Base-by-base conservation (phyloP, 2,329 filamentous ascomycete species). In the Mycosphaerella sp. region DNA sequence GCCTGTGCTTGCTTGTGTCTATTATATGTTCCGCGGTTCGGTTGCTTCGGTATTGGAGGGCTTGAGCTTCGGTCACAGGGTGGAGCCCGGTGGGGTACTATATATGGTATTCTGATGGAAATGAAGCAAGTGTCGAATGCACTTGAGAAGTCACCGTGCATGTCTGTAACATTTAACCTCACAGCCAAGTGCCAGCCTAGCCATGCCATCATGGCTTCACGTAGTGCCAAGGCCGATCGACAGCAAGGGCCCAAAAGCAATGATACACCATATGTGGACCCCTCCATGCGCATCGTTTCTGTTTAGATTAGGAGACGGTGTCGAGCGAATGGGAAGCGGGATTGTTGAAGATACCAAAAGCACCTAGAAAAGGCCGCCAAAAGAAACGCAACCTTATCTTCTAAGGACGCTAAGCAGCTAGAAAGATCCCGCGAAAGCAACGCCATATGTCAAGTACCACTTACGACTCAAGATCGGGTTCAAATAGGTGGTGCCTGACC, bases 131-230 rank as follows among this genome's bases (percentile, higher is more conserved):
- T 26, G 26, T 29, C 26, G 4, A 29, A 7, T 29, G 6, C 26
- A 6, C 26, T 29, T 29, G 26, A 29, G 3, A 17, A 42, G 40
- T 42, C 34, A 10, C 14, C 29, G 10, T 34, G 44, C 29, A 34
- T 10, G 44, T 31, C 23, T 14, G 23, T 17, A 17, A 17, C 38
- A 26, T 53, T 38, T 48, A 31, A 43, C 14, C 23, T 43, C 23
- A 23, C 45, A 39, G 40, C 51, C 17, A 41, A 21, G 32, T 23
- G 26, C 42, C 3, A 4, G 41, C 44, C 38, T 23, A 36, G 49
- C 49, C 51, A 53, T 48, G 51, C 42, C 48, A 45, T 34, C 11
- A 42, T 53, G 51, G 51, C 36, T 45, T 42, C 32, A 34, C 39
- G n/a, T 45, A 21, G 21, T 21, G 21, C 21, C 21, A 21, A 21